Base-by-base conservation (phyloP, 106 monocot genomes). In the Apostasia ramifera region DNA sequence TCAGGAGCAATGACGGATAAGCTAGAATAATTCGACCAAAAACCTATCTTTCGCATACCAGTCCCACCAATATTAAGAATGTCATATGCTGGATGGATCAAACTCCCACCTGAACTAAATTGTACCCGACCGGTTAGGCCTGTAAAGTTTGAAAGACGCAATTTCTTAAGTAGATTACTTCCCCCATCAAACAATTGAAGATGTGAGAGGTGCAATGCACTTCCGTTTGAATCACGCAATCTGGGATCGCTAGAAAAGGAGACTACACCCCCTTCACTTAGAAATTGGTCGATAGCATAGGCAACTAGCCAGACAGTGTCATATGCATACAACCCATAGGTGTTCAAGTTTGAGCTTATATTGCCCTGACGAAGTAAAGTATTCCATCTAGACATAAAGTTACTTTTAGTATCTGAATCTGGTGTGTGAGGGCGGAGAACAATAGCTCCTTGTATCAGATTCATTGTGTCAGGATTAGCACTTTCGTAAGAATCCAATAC, bases 301-400 rank as follows among this genome's bases (percentile, higher is more conserved):
- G 93, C 89, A 70, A 84, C 65, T 12, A 84, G 59, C 93, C 93
- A 90, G 47, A 93, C 80, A 10, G 93, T 81, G 68, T 90, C 93
- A 62, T 93, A 93, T 44, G 93, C 93, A 66, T 84, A 93, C 42
- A 86, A 60, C 13, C 83, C 85, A 73, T 84, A 93, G 9, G 77
- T 67, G 69, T 89, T 89, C 69, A 86, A 69, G 8, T 53, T 70
- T 15, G 85, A 80, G 51, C 37, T 74, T 6, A 45, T 44, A 69
- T 48, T 81, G 3, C 65, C 73, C 12, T 66, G 78, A 14, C 73
- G 66, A 38, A 50, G 55, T 40, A 67, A 37, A 44, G 58, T 57
- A 54, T 80, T 83, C 88, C 85, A 92, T 69, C 78, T 77, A 0
- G 83, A 79, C 7, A 61, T 39, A 75, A 86, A 90, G 2, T 64